Evolutionary conservation across 352 stramenopile species (phyloP), one percentile per base, ranked within the genome.

Genomic region (Globisporangium perplexum): DNA sequence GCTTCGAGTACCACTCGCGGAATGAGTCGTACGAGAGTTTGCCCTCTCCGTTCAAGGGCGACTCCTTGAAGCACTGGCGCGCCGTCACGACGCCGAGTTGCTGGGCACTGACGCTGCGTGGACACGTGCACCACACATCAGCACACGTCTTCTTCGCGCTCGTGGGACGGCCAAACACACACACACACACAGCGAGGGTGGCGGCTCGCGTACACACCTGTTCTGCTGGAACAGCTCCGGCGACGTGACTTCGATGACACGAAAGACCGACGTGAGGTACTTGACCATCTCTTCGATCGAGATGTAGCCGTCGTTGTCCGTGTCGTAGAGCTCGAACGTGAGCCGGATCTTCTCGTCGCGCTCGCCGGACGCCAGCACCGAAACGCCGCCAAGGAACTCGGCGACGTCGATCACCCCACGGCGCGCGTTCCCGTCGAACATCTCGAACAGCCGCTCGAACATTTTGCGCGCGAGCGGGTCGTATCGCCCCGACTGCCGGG

Each of bases 311-410:
- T 96, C 85, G 35, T 70, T 72, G 61, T 96, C 85, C 47, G 65
- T 63, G 30, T 96, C 88, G 60, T 90, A 96, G 11, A 96, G 69
- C 45, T 93, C 80, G 60, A 96, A 96, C 22, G 74, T 90, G 18
- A 83, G 63, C 4, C 68, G 73, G 47, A 95, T 89, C 60, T 94
- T 94, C 53, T 96, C 81, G 36, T 93, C 81, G 15, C 78, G 77
- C 22, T 92, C 80, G 23, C 87, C 87, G 23, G 68, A 81, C 4
- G 77, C 79, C 46, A 96, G 90, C 33, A 95, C 79, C 7, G 83
- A 92, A 6, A 96, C 62, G 17, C 86, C 87, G 11, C 78, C 81
- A 1, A 95, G 62, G 44, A 96, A 94, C 47, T 90, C 82, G 0
- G 72, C 68, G 28, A 94, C 80, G 52, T 96, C 83, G 35, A 93